Base-by-base conservation (phyloP, 1,284 basidiomycete species). In the Malassezia obtusa region DNA sequence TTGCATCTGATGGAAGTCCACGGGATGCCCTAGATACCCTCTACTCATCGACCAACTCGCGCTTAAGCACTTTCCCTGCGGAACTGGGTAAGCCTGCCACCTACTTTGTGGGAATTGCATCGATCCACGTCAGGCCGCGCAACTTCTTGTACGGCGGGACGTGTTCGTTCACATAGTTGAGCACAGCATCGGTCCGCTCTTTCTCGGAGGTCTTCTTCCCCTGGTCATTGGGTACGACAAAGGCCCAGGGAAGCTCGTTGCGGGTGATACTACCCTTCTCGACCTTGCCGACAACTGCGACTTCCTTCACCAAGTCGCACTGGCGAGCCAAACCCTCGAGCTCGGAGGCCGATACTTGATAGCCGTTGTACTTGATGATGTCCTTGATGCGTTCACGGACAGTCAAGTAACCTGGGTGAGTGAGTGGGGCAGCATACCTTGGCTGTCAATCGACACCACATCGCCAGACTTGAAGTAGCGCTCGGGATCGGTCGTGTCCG, bases 291-390 rank as follows among this genome's bases (percentile, higher is more conserved):
- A 47, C 49, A 12, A 56, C 53, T 5, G 53, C 53, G 21, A 25
- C 44, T 10, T 56, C 48, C 4, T 50, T 17, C 8, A 56, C 53
- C 17, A 30, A 28, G 2, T 22, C 15, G 17, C 7, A 28, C 12
- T 15, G 14, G 21, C 17, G 35, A 4, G 28, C 33, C 3, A 38
- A n/a, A 17, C 56, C 57, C 39, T 73, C 71, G 26, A 73, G 59
- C 37, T 73, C 71, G 14, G 64, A 63, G 1, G 71, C 69, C 2
- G 64, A 62, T 3, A 73, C 68, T 39, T 73, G 71, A 57, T 71
- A 73, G 3, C 71, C 71, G 38, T 70, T 68, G 54, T 62, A 62
- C 50, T 73, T 73, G 61, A 73, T 73, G 9, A 72, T 64, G 32
- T 73, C 71, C 57, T 73, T 73, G 21, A 66, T 41, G 4, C 71